phyloP scores from a whole-genome alignment of 768 basidiomycete genomes.

The Vararia minispora region DNA sequence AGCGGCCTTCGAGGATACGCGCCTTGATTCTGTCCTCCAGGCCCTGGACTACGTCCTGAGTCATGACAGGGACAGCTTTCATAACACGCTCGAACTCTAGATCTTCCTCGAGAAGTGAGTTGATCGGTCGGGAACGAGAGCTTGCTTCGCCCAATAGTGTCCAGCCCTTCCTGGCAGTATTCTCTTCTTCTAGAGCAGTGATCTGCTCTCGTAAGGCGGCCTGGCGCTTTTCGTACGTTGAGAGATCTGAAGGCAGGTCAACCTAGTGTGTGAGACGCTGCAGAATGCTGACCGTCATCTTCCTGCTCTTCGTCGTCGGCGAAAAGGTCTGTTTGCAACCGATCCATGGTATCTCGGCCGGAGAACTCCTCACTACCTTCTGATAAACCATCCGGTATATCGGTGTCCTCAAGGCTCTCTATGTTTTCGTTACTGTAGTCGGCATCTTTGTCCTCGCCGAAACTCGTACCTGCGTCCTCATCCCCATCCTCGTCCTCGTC shows the following conservation, averaged over 20 bases:
- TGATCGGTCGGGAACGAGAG: conserved; percentile 73
- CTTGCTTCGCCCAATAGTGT: conserved; percentile 84
- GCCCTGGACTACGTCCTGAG: conserved; percentile 71
- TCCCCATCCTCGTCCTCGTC: conserved; percentile 16
- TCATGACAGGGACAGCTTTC: conserved; percentile 81
- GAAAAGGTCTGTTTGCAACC: conserved; percentile 71
- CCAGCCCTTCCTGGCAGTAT: conserved; percentile 87
- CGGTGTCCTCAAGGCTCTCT: too few species aligned
- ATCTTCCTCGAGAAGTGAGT: conserved; percentile 87
- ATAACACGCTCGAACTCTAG: conserved; percentile 88
- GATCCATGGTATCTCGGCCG: conserved; percentile 42
- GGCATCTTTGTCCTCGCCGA: conserved; percentile 5
- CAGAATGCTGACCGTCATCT: conserved; percentile 4
- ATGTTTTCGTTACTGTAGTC: too few species aligned
- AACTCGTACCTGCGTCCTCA: too few species aligned
- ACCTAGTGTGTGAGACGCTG: background rate
- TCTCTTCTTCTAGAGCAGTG: conserved; percentile 69
- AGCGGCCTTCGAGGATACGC: conserved; percentile 73
- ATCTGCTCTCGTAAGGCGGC: conserved; percentile 71
- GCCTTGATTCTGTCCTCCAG: conserved; percentile 89
- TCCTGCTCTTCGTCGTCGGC: conserved; percentile 54
- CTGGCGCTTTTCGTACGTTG: conserved; percentile 74
- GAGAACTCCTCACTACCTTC: conserved; percentile 19
- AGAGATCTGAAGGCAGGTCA: conserved; percentile 44
- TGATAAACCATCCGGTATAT: conserved; percentile 8